Evolutionary conservation across 2,329 filamentous ascomycete genomes (phyloP).

Genomic region (Didymella exigua): DNA sequence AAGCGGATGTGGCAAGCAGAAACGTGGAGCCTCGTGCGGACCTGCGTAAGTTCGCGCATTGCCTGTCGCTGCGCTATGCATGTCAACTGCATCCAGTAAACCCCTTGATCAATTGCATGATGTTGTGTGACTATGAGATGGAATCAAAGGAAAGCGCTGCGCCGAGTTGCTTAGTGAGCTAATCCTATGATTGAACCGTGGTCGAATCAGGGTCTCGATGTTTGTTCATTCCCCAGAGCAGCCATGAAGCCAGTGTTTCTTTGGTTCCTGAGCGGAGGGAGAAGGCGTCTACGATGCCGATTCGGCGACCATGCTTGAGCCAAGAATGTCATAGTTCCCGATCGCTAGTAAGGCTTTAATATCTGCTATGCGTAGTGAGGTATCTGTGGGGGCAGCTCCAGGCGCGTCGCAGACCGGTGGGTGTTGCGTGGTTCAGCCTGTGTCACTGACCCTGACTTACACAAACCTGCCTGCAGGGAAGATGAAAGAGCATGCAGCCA

Average conservation of each 20-base stretch:
- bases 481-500: background rate
- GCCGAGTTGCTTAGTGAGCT: background rate
- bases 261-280: background rate
- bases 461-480: background rate
- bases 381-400: background rate
- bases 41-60: constrained; percentile 2
- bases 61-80: background rate
- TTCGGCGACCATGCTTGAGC: background rate
- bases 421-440: background rate
- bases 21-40: constrained; percentile 9
- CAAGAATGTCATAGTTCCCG: background rate
- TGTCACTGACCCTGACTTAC: constrained; percentile 3
- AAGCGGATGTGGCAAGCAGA: background rate
- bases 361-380: background rate
- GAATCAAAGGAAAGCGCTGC: background rate
- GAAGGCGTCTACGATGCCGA: background rate
- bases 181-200: background rate
- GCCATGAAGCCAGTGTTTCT: background rate
- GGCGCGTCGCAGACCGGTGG: background rate
- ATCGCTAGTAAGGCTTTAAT: background rate
- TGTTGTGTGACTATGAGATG: constrained; percentile 5
- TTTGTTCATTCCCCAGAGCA: background rate
- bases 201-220: background rate
- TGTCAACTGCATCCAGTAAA: constrained; percentile 2
- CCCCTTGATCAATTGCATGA: background rate